A percentile compares a stretch with the other conserved stretches of the same genome.
Evolutionary conservation across 2,329 filamentous ascomycete genomes (phyloP).

Genomic region (Claviceps sorghi): DNA sequence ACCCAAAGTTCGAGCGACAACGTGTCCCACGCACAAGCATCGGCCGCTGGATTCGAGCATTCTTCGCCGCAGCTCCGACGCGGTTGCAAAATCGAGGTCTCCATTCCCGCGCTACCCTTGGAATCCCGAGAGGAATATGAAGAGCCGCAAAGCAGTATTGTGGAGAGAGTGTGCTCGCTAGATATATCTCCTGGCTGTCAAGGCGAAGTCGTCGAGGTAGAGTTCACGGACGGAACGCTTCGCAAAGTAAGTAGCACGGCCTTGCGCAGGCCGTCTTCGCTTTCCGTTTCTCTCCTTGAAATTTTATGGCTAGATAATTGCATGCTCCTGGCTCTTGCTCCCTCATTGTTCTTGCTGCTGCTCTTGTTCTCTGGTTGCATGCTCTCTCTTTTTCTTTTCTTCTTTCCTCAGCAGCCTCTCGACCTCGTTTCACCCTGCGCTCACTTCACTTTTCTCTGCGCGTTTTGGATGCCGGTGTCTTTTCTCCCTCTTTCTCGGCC

Average conservation of each 20-base stretch:
- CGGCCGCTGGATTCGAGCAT: background rate
- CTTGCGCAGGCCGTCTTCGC: background rate
- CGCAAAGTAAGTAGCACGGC: slow-evolving; percentile 21
- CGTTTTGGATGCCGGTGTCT: background rate
- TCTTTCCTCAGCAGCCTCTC: too few species aligned
- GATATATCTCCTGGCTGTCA: slow-evolving; percentile 12
- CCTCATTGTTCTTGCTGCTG: background rate
- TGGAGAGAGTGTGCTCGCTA: slow-evolving; percentile 23
- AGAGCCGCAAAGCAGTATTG: slow-evolving; percentile 19
- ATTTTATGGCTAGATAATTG: background rate
- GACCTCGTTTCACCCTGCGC: background rate
- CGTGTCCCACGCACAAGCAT: background rate
- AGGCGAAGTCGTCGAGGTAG: slow-evolving; percentile 19
- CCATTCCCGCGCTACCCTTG: slow-evolving; percentile 14
- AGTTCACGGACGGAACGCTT: slow-evolving; percentile 32
- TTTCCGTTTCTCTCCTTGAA: background rate
- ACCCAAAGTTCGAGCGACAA: slow-evolving; percentile 1
- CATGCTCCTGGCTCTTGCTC: background rate
- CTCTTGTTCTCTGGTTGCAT: background rate
- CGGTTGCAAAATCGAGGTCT: slow-evolving; percentile 15
- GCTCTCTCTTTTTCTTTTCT: background rate
- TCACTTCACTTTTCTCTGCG: background rate
- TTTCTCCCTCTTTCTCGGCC: background rate
- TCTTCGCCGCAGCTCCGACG: background rate
- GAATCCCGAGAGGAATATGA: slow-evolving; percentile 18